Evolutionary conservation across 2,329 filamentous ascomycete species (phyloP).

Genomic region (Ciborinia camelliae): DNA sequence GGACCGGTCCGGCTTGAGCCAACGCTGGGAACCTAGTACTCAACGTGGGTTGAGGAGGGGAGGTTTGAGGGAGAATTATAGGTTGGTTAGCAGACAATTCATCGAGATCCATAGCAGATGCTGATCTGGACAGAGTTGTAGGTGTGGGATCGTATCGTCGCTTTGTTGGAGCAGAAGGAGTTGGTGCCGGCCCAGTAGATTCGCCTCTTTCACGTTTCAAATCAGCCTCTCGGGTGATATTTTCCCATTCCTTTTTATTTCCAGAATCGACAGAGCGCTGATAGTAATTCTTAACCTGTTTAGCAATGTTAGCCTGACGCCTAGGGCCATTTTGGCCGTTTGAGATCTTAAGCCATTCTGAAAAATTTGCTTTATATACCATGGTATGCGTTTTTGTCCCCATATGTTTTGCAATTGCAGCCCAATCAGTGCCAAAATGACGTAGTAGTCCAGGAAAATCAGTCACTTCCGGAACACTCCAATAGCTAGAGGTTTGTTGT

Average conservation of each 20-base stretch:
- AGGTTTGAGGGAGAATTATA: constrained; percentile 28
- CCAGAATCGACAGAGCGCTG: constrained; percentile 58
- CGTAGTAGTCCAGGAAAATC: constrained; percentile 71
- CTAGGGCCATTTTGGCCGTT: constrained; percentile 34
- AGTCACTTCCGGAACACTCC: constrained; percentile 77
- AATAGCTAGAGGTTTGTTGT: constrained; percentile 75
- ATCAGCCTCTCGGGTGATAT: constrained; percentile 58
- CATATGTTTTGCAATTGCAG: constrained; percentile 72
- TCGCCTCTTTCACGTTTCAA: constrained; percentile 54
- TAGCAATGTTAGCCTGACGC: constrained; percentile 36
- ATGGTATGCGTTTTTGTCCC: constrained; percentile 83
- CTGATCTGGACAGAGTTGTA: constrained; percentile 44
- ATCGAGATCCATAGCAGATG: constrained; percentile 48
- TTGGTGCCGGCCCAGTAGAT: constrained; percentile 57
- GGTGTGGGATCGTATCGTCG: constrained; percentile 49
- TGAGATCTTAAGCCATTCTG: constrained; percentile 33
- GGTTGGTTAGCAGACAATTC: constrained; percentile 31
- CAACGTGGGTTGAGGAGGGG: constrained; percentile 31
- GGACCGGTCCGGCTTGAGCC: constrained; percentile 36
- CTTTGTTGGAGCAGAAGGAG: constrained; percentile 51
- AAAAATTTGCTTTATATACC: constrained; percentile 50
- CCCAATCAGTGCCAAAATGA: constrained; percentile 77
- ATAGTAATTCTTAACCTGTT: constrained; percentile 66
- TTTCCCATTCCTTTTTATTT: constrained; percentile 56
- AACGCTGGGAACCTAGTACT: constrained; percentile 35